Evolutionary conservation across 2,329 filamentous ascomycete species (phyloP).

Genomic region (Pyrenophora seminiperda): DNA sequence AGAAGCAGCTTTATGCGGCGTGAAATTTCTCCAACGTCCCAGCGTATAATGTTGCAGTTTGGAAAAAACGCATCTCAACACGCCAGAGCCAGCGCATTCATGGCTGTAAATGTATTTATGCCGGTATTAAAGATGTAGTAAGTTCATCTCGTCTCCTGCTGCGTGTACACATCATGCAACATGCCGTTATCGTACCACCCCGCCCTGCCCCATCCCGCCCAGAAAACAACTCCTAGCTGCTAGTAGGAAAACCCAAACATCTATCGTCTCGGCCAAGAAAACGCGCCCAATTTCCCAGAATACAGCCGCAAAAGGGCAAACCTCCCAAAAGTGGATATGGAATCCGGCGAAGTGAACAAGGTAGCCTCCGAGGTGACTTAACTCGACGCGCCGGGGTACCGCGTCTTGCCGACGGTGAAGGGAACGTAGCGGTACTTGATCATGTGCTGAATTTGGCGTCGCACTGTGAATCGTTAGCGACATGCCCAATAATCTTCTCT

Average conservation of each 20-base stretch:
- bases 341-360: constrained; percentile 7
- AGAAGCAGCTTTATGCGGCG: too few relatives aligned
- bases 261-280: constrained; percentile 30
- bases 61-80: too few relatives aligned
- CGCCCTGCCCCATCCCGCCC: not conserved
- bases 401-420: constrained; percentile 82
- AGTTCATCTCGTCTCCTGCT: constrained; percentile 10
- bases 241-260: constrained; percentile 19
- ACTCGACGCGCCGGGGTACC: constrained; percentile 40
- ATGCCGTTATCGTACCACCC: constrained; percentile 18
- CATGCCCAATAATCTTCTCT: too few relatives aligned
- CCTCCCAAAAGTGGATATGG: constrained; percentile 6
- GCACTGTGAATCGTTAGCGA: constrained; percentile 64
- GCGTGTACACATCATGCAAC: constrained; percentile 28
- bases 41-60: too few relatives aligned
- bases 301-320: constrained; percentile 17
- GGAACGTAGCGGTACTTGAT: constrained; percentile 99
- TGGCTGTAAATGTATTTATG: too few relatives aligned
- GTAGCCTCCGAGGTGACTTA: constrained; percentile 8
- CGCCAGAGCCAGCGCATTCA: too few relatives aligned
- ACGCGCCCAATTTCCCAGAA: constrained; percentile 21
- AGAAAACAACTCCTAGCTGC: constrained; percentile 23
- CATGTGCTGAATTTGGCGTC: constrained; percentile 99
- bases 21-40: too few relatives aligned
- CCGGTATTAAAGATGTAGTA: constrained; percentile 15